These are phyloP conservation scores for Musa beccarii DNA, from an alignment of 176 grass and related monocot genomes.

Conservation along the genomic window DNA sequence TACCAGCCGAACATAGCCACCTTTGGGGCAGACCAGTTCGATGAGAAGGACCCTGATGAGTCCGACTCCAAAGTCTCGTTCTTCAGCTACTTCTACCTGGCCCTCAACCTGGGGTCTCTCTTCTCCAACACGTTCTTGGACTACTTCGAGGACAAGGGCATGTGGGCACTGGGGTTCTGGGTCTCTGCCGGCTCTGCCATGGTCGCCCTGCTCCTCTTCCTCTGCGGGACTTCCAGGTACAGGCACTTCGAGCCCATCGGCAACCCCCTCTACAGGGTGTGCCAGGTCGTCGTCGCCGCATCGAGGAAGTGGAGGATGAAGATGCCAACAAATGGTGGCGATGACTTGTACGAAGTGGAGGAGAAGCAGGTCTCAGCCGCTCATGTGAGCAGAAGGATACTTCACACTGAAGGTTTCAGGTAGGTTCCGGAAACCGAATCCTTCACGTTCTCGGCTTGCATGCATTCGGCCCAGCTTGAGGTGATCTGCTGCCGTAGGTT, in stretches of 20 bases:
- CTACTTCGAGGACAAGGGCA: constrained; percentile 9
- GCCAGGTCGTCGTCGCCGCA: neutral
- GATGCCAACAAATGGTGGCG: neutral
- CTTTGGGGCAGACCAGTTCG: constrained; percentile 15
- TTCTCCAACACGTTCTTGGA: constrained; percentile 12
- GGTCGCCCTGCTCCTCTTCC: constrained; percentile 1
- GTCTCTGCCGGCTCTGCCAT: neutral
- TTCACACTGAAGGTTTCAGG: constrained; percentile 10
- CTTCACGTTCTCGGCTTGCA: neutral
- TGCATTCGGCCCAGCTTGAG: neutral
- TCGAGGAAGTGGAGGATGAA: constrained; percentile 3
- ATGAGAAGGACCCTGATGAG: neutral
- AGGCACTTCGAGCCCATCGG: constrained; percentile 1
- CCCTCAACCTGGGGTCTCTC: constrained; percentile 6
- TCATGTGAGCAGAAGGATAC: neutral
- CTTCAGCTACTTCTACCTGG: constrained; percentile 9
- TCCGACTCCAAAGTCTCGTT: constrained; percentile 6
- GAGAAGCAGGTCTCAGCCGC: neutral
- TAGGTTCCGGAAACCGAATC: neutral
- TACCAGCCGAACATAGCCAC: constrained; percentile 15
- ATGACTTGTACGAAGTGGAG: neutral
- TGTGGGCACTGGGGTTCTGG: constrained; percentile 10
- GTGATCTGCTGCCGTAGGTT: constrained; percentile 4
- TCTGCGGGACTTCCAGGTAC: constrained; percentile 3
- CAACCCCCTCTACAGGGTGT: constrained; percentile 1